These are phyloP conservation scores for Phytophthora multivora DNA, from an alignment of 352 stramenopile genomes.

Conservation along the genomic window DNA sequence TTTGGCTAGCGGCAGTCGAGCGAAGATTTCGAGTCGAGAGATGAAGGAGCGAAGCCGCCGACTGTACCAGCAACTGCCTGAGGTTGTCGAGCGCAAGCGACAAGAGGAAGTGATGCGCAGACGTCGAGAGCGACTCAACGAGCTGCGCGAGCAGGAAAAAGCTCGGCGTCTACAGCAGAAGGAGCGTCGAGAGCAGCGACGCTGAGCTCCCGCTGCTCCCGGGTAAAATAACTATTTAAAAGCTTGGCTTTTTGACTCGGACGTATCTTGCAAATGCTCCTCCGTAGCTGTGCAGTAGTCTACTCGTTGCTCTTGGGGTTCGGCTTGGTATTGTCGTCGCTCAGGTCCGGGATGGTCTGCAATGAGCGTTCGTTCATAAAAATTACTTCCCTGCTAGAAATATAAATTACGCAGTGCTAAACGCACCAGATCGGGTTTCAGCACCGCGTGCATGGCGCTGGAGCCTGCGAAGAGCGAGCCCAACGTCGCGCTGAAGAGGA, in stretches of 20 bases:
- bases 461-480: conserved; percentile 85
- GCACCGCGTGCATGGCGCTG: conserved; percentile 81
- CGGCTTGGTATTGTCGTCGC: conserved; percentile 20
- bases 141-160: conserved; percentile 77
- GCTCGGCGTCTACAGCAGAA: conserved; percentile 62
- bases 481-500: conserved; percentile 72
- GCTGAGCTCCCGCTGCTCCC: background rate
- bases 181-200: conserved; percentile 44
- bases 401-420: background rate
- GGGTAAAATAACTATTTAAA: conserved; percentile 37
- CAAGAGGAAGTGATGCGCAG: conserved; percentile 73
- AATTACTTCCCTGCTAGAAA: background rate
- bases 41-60: conserved; percentile 72
- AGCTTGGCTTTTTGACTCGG: background rate
- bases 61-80: conserved; percentile 71
- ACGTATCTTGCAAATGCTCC: background rate
- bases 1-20: conserved; percentile 52
- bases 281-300: background rate
- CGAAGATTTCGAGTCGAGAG: conserved; percentile 62
- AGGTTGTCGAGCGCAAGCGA: conserved; percentile 74
- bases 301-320: conserved; percentile 25
- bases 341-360: conserved; percentile 58
- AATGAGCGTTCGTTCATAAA: background rate
- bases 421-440: conserved; percentile 83
- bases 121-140: conserved; percentile 64